Conservation (phyloP, 257 asterid genomes). For the Parsonsia alboflavescens region DNA sequence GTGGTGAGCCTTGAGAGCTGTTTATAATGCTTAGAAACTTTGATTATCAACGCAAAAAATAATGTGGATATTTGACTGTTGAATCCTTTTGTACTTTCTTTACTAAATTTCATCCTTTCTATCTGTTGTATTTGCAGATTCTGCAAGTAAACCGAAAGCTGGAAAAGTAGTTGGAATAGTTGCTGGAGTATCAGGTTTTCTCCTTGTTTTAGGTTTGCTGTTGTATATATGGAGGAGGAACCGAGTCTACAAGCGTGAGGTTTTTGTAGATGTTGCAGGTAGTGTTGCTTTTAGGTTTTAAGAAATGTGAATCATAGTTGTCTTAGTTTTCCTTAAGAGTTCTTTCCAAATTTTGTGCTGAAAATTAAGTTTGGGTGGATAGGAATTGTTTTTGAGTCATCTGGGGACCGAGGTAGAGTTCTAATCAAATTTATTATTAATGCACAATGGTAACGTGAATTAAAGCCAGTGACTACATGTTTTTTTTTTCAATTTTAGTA, state of each 20-base stretch:
- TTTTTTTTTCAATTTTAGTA: neutral
- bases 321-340: neutral
- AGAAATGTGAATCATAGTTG: neutral
- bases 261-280: slow-evolving; percentile 91
- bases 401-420: neutral
- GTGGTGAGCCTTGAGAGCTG: neutral
- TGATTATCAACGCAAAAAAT: neutral
- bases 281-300: slow-evolving; percentile 15
- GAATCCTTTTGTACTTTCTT: neutral
- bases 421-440: neutral
- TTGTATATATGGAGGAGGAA: slow-evolving; percentile 54
- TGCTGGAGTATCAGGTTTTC: slow-evolving; percentile 50
- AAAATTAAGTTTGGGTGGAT: neutral
- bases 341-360: neutral
- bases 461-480: neutral
- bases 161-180: slow-evolving; percentile 61
- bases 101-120: neutral
- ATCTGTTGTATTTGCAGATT: slow-evolving; percentile 39
- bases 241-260: slow-evolving; percentile 63
- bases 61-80: neutral
- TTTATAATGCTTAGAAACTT: neutral
- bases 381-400: neutral
- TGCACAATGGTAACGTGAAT: neutral
- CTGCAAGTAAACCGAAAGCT: slow-evolving; percentile 53
- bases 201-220: slow-evolving; percentile 55